phyloP scores from a whole-genome alignment of 192 early-diverging fungal species.

The Lunasporangiospora selenospora region DNA sequence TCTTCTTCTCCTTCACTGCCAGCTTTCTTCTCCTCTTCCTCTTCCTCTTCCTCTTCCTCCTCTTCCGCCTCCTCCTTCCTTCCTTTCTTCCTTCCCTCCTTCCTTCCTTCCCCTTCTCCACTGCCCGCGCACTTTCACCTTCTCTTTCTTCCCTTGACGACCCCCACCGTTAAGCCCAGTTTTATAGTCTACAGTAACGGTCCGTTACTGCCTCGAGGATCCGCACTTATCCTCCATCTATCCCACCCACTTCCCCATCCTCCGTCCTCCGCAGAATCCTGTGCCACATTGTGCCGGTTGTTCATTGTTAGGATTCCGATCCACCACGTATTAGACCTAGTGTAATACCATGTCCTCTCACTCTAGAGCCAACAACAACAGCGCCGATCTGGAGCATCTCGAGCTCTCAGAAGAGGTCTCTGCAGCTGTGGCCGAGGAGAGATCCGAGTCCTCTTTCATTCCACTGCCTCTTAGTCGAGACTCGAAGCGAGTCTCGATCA shows the following conservation, averaged over 20 bases:
- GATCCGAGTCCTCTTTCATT: constrained; percentile 14
- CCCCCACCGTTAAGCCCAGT: not conserved
- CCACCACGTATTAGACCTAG: no score
- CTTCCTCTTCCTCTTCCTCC: not conserved
- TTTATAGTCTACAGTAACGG: no score
- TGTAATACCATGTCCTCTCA: constrained; percentile 46
- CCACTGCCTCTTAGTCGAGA: constrained; percentile 2
- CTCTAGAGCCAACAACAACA: constrained; percentile 41
- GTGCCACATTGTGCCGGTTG: no score
- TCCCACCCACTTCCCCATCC: no score
- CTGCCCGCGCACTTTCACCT: not conserved
- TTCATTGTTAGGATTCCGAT: no score
- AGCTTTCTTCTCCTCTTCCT: not conserved
- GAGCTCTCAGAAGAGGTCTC: constrained; percentile 29
- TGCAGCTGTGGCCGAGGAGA: not conserved
- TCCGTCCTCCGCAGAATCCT: no score
- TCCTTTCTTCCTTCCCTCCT: not conserved
- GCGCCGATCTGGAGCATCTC: constrained; percentile 43
- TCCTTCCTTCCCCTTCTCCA: not conserved
- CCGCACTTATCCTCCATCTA: no score
- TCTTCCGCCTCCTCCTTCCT: not conserved
- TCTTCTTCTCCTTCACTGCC: not conserved
- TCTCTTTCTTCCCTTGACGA: not conserved
- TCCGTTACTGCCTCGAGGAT: no score
- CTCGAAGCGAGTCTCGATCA: no score